phyloP scores from a whole-genome alignment of 495 filamentous ascomycete genomes.

The Talaromyces liani region DNA sequence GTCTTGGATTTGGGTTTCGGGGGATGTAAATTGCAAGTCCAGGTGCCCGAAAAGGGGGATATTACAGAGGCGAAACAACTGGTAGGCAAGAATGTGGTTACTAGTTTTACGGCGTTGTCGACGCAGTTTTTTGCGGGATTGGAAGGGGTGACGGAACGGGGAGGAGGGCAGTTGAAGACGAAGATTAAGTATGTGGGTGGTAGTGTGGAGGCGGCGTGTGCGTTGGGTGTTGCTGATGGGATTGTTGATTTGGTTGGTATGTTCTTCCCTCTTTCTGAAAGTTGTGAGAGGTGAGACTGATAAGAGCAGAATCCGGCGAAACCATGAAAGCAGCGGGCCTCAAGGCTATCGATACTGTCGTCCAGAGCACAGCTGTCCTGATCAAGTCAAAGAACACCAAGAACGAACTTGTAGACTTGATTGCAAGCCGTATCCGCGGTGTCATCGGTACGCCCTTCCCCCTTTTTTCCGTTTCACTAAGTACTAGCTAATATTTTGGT shows the following conservation, averaged over 20 bases:
- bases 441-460: conserved; percentile 63
- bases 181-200: conserved; percentile 90
- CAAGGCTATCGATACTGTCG: conserved; percentile 89
- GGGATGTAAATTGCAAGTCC: conserved; percentile 85
- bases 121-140: conserved; percentile 72
- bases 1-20: conserved; percentile 89
- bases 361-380: conserved; percentile 77
- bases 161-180: conserved; percentile 30
- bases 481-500: background rate
- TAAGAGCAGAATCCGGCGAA: conserved; percentile 80
- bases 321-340: conserved; percentile 98
- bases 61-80: conserved; percentile 64
- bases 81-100: conserved; percentile 90
- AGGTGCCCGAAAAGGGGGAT: conserved; percentile 80
- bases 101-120: conserved; percentile 83
- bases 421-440: conserved; percentile 75
- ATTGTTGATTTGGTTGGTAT: conserved; percentile 95
- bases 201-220: conserved; percentile 94
- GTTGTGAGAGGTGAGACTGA: too few species aligned
- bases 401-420: conserved; percentile 71
- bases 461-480: background rate
- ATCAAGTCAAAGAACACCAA: conserved; percentile 87
- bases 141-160: conserved; percentile 42
- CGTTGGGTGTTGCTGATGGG: conserved; percentile 90
- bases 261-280: conserved; percentile 16